A percentile compares a stretch with the other conserved stretches of the same genome.
Conservation (phyloP, 164 flowering plant genomes). For the Umbellularia californica region DNA sequence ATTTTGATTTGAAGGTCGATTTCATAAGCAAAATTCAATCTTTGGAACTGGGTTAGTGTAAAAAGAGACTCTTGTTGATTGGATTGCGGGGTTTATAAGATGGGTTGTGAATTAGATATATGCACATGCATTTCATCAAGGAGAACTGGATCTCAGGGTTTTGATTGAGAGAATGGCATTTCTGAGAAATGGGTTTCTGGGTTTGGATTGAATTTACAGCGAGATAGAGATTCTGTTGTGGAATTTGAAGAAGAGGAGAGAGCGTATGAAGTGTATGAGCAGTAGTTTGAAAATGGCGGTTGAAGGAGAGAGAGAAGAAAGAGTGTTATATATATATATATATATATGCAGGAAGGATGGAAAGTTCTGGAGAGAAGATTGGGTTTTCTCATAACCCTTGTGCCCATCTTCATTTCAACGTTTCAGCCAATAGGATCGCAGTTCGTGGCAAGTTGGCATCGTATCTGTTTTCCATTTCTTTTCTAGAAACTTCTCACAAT, state of each 20-base stretch:
- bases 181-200: neutral
- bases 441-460: neutral
- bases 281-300: conserved; percentile 1
- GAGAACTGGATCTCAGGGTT: neutral
- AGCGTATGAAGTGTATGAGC: neutral
- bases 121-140: neutral
- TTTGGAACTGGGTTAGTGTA: conserved; percentile 2
- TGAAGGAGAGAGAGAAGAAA: conserved; percentile 1
- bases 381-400: neutral
- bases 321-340: neutral
- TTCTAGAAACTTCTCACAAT: neutral
- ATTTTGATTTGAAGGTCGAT: neutral
- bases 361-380: conserved; percentile 5
- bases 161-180: neutral
- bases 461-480: neutral
- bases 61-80: no score
- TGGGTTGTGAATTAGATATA: neutral
- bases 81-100: neutral
- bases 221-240: neutral
- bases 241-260: neutral
- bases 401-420: neutral
- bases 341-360: neutral
- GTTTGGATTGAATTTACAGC: neutral
- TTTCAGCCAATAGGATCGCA: neutral
- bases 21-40: neutral